Evolutionary conservation across 2,329 filamentous ascomycete genomes (phyloP).

Genomic region (Penicillium brasilianum): DNA sequence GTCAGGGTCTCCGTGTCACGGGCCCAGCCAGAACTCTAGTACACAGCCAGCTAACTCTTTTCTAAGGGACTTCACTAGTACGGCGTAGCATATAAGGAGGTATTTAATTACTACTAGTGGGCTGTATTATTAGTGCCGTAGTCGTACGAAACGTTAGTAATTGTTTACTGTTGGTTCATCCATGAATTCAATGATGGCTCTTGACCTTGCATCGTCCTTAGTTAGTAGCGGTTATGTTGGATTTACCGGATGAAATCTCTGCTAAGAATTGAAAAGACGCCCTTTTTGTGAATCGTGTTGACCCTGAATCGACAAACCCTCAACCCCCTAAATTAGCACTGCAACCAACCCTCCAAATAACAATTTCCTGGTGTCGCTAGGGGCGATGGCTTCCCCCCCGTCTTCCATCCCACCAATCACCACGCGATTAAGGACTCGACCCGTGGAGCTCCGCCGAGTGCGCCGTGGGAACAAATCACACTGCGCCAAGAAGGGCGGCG

Average conservation of each 20-base stretch:
- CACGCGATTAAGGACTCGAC: not conserved
- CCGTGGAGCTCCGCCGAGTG: constrained; percentile 2
- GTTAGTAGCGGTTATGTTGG: not conserved
- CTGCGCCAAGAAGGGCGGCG: not conserved
- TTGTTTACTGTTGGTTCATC: not conserved
- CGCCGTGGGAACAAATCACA: constrained; percentile 14
- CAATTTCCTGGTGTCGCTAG: constrained; percentile 18
- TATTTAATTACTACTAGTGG: not conserved
- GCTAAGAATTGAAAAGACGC: too few species aligned
- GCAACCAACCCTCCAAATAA: not conserved
- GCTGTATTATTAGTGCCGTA: not conserved
- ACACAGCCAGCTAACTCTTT: not conserved
- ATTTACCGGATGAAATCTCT: not conserved
- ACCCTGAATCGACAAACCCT: too few species aligned
- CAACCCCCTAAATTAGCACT: not conserved
- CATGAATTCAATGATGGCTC: not conserved
- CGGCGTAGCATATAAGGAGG: not conserved
- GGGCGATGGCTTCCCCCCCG: constrained; percentile 20
- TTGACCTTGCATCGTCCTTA: not conserved
- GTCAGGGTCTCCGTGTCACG: constrained; percentile 10
- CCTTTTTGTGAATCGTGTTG: too few species aligned
- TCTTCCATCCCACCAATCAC: constrained; percentile 10
- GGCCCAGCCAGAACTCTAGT: constrained; percentile 5
- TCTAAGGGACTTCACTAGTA: not conserved
- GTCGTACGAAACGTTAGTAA: not conserved